phyloP scores from a whole-genome alignment of 305 asterid genomes.

The Fraxinus xanthoxyloides region DNA sequence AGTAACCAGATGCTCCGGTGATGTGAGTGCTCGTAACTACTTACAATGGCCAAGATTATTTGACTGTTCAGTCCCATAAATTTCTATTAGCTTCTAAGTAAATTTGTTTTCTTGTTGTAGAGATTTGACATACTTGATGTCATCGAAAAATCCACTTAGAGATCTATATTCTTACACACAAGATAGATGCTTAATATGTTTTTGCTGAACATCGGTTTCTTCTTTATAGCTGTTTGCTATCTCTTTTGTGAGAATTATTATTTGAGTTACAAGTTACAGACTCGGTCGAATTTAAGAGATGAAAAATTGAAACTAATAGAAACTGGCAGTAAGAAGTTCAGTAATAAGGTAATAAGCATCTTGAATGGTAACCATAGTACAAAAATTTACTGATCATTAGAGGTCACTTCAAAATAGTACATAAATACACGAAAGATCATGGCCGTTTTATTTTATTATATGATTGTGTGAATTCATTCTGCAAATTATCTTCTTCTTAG shows the following conservation, averaged over 20 bases:
- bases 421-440: neutral
- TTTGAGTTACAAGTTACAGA: neutral
- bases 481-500: neutral
- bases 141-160: neutral
- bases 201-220: neutral
- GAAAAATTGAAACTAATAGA: neutral
- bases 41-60: neutral
- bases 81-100: neutral
- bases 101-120: neutral
- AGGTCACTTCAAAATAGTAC: neutral
- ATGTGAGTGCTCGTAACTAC: constrained; percentile 56
- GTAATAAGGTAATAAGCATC: neutral
- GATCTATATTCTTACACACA: neutral
- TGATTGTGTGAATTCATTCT: neutral
- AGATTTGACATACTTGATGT: neutral
- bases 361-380: neutral
- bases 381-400: neutral
- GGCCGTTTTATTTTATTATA: neutral
- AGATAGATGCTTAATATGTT: neutral
- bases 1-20: constrained; percentile 85
- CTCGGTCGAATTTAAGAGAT: neutral
- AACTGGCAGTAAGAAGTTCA: neutral
- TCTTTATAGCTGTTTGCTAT: neutral
- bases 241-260: neutral
- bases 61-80: neutral